phyloP scores from a whole-genome alignment of 257 asterid genomes.

The Cynanchum wilfordii region DNA sequence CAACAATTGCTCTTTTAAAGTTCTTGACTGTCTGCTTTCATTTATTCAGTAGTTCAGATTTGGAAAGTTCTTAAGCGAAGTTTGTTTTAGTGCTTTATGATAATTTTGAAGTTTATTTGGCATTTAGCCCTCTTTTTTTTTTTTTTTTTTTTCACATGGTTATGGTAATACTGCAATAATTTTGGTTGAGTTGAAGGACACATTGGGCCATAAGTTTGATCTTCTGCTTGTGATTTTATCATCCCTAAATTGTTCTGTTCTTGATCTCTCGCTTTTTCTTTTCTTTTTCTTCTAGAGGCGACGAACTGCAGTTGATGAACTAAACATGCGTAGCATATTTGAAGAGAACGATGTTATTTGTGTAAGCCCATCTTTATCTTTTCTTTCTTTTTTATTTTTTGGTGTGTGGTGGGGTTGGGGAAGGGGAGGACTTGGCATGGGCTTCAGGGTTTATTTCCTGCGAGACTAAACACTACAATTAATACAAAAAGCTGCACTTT shows the following conservation, averaged over 20 bases:
- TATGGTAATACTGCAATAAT: background rate
- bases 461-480: background rate
- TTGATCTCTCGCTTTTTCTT: slow-evolving; percentile 13
- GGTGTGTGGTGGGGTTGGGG: too few species aligned
- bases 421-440: background rate
- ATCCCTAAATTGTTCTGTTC: background rate
- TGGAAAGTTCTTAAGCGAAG: background rate
- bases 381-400: background rate
- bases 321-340: slow-evolving; percentile 88
- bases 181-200: background rate
- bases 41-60: background rate
- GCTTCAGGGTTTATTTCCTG: slow-evolving; percentile 2
- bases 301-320: slow-evolving; percentile 89
- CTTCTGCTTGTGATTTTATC: background rate
- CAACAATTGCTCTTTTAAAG: background rate
- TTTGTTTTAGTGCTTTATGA: background rate
- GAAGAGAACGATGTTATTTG: slow-evolving; percentile 90
- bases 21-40: background rate
- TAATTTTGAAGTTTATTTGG: background rate
- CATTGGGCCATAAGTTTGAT: background rate
- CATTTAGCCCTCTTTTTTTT: background rate
- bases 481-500: background rate
- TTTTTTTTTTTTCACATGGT: background rate
- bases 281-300: slow-evolving; percentile 63
- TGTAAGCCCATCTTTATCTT: slow-evolving; percentile 44